Conservation (phyloP, 164 flowering plant species). For the Taxillus chinensis region DNA sequence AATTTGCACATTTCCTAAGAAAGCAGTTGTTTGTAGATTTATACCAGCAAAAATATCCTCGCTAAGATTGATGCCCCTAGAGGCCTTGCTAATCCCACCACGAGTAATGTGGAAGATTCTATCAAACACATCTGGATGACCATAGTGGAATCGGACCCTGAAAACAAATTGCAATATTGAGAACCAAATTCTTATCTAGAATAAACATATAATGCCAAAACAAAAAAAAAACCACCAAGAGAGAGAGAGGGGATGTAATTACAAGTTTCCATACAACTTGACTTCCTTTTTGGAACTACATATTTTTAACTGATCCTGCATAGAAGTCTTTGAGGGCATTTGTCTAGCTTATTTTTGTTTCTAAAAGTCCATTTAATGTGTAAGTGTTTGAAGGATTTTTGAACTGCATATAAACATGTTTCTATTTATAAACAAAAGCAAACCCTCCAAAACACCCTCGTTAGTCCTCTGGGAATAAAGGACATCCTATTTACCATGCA, state of each 20-base stretch:
- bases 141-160: conserved; percentile 97
- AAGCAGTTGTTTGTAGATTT: conserved; percentile 1
- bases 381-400: too few species aligned
- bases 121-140: conserved; percentile 98
- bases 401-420: too few species aligned
- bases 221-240: background rate
- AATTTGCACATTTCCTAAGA: background rate
- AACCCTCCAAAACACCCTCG: too few species aligned
- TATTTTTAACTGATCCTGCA: too few species aligned
- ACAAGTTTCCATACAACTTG: too few species aligned
- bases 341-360: too few species aligned
- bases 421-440: too few species aligned
- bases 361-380: too few species aligned
- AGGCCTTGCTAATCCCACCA: conserved; percentile 97
- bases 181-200: background rate
- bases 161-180: conserved; percentile 11
- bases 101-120: conserved; percentile 93
- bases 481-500: too few species aligned
- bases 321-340: too few species aligned
- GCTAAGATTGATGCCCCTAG: conserved; percentile 79
- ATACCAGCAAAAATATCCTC: conserved; percentile 98
- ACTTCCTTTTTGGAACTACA: too few species aligned
- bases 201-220: background rate
- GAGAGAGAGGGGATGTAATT: background rate
- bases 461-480: too few species aligned